Conservation (phyloP, 371 early-diverging fungal genomes). For the Mortierella sp. region DNA sequence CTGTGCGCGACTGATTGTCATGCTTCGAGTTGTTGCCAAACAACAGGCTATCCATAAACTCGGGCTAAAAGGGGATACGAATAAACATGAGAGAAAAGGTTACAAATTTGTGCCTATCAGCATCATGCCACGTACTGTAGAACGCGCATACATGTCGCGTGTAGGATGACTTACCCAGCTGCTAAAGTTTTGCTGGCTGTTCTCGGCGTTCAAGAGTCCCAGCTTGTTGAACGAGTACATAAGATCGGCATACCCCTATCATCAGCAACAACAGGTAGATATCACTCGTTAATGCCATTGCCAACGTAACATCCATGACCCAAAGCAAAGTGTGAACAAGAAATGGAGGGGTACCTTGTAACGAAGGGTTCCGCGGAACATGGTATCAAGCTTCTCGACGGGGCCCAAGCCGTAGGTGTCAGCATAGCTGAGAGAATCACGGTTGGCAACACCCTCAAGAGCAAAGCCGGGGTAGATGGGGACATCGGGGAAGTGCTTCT, state of each 20-base stretch:
- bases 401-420: conserved; percentile 76
- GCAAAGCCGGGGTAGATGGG: conserved; percentile 87
- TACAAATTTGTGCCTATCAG: background rate
- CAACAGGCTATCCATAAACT: conserved; percentile 54
- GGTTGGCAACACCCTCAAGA: conserved; percentile 90
- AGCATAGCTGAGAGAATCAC: conserved; percentile 81
- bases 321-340: background rate
- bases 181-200: conserved; percentile 48
- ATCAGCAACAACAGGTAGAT: background rate
- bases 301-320: background rate
- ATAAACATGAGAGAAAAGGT: background rate
- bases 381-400: conserved; percentile 78
- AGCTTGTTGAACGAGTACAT: conserved; percentile 73
- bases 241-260: conserved; percentile 72
- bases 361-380: conserved; percentile 90
- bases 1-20: conserved; percentile 53
- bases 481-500: conserved; percentile 70
- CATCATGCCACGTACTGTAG: background rate
- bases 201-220: conserved; percentile 63
- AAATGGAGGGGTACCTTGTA: conserved; percentile 63
- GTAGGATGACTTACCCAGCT: conserved; percentile 62
- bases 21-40: conserved; percentile 36
- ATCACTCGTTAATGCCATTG: background rate
- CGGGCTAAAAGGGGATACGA: conserved; percentile 25
- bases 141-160: background rate